Percentiles rank a stretch among this genome's conserved stretches.
Evolutionary conservation across 2,329 filamentous ascomycete genomes (phyloP).

Genomic region (Akanthomyces muscarius): DNA sequence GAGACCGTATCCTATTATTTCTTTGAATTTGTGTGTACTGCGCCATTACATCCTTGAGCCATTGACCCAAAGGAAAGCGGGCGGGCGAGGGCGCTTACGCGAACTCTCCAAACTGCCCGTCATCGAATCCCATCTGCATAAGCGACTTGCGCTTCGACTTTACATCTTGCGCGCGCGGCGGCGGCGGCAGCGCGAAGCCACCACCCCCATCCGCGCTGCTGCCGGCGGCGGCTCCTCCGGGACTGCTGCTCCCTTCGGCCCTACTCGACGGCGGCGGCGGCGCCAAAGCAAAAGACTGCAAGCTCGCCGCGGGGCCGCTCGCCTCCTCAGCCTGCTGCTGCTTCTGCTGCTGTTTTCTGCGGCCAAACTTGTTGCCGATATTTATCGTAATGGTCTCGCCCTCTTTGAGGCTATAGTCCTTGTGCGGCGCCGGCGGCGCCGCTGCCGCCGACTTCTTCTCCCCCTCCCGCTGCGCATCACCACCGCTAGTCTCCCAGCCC

Average conservation of each 20-base stretch:
- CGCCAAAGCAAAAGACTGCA: conserved; percentile 65
- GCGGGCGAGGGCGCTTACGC: conserved; percentile 33
- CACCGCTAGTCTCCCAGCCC: conserved; percentile 47
- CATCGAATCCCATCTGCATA: conserved; percentile 74
- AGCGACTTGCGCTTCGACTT: conserved; percentile 56
- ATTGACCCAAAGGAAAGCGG: no score
- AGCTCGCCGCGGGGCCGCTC: conserved; percentile 25
- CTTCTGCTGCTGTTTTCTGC: conserved; percentile 30
- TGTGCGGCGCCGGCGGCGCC: conserved; percentile 35
- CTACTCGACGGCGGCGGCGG: conserved; percentile 40
- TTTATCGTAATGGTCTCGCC: conserved; percentile 86
- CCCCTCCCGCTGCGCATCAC: conserved; percentile 32
- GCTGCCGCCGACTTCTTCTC: conserved; percentile 33
- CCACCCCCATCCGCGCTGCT: conserved; percentile 30
- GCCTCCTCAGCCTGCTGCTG: conserved; percentile 18
- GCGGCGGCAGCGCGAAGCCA: conserved; percentile 58
- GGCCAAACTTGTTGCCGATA: conserved; percentile 53
- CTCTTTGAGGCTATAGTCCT: conserved; percentile 81
- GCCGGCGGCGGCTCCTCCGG: conserved; percentile 20
- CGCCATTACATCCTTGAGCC: neutral
- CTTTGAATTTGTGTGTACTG: neutral
- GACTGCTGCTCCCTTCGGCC: conserved; percentile 19
- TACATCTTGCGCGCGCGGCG: conserved; percentile 59
- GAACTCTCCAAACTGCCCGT: conserved; percentile 87
- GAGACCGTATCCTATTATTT: neutral